Conservation (phyloP, 177 flowering plant genomes). For the Vitis hybrid region DNA sequence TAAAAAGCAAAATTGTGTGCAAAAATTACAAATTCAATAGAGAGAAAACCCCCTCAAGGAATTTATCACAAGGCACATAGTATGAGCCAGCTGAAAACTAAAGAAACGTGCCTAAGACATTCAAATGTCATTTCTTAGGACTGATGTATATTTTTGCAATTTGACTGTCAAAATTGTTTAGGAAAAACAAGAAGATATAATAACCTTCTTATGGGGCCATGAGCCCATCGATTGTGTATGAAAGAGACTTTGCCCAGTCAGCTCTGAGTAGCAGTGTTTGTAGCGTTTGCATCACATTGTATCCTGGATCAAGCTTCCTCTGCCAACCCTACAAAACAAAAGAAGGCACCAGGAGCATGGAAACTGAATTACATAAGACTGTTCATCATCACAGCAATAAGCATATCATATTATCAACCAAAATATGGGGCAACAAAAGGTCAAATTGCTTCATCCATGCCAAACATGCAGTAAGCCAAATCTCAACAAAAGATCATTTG, state of each 20-base stretch:
- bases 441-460: no score
- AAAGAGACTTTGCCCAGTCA: slow-evolving; percentile 82
- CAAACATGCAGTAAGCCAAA: no score
- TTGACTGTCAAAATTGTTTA: no score
- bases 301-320: slow-evolving; percentile 87
- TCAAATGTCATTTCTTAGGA: background rate
- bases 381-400: no score
- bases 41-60: background rate
- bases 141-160: no score
- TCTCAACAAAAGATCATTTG: no score
- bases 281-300: slow-evolving; percentile 78
- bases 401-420: no score
- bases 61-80: background rate
- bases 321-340: slow-evolving; percentile 81
- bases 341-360: background rate
- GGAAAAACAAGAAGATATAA: no score
- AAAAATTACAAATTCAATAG: background rate
- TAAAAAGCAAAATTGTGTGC: background rate
- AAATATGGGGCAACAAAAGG: no score
- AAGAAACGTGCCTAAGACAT: background rate
- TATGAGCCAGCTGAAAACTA: background rate
- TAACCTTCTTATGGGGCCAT: slow-evolving; percentile 64
- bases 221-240: slow-evolving; percentile 79
- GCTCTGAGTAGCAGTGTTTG: slow-evolving; percentile 64
- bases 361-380: no score